These are phyloP conservation scores for Bipolaris victoriae DNA, from an alignment of 2,329 filamentous ascomycete genomes.

Conservation along the genomic window DNA sequence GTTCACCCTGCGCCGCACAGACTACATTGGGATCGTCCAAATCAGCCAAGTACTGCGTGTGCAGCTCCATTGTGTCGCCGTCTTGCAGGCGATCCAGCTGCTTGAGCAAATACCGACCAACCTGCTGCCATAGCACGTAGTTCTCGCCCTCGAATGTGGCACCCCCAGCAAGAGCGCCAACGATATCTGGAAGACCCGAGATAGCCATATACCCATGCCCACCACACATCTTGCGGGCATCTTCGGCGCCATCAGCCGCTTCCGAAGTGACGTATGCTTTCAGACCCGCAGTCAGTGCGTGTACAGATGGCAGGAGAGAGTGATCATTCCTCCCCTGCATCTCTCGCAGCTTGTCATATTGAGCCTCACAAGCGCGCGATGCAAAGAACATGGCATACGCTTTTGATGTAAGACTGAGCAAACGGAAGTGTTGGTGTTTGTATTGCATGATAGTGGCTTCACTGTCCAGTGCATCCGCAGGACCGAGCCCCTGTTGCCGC, in stretches of 20 bases:
- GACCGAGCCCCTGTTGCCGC: conserved; percentile 47
- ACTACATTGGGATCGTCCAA: neutral
- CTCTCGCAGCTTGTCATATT: conserved; percentile 7
- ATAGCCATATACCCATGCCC: conserved; percentile 49
- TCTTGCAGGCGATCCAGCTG: conserved; percentile 11
- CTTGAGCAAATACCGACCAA: conserved; percentile 43
- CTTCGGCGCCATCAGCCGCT: conserved; percentile 53
- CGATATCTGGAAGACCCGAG: conserved; percentile 42
- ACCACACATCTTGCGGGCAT: conserved; percentile 47
- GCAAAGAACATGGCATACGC: conserved; percentile 27
- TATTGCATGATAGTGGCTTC: conserved; percentile 23
- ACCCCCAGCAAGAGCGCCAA: conserved; percentile 31
- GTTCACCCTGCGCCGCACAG: neutral
- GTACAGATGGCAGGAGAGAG: conserved; percentile 7
- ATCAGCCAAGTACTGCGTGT: conserved; percentile 6
- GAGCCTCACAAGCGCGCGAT: conserved; percentile 6
- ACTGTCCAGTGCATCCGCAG: neutral
- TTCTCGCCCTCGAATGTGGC: conserved; percentile 52
- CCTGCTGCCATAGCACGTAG: conserved; percentile 51
- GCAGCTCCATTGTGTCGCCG: conserved; percentile 8
- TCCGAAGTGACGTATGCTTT: conserved; percentile 59
- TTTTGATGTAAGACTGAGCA: conserved; percentile 25
- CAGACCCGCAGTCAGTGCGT: conserved; percentile 47
- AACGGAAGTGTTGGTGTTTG: conserved; percentile 25
- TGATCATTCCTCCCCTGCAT: conserved; percentile 13